Evolutionary conservation across 441 rosid genomes (phyloP).

Genomic region (Omphalea diandra): DNA sequence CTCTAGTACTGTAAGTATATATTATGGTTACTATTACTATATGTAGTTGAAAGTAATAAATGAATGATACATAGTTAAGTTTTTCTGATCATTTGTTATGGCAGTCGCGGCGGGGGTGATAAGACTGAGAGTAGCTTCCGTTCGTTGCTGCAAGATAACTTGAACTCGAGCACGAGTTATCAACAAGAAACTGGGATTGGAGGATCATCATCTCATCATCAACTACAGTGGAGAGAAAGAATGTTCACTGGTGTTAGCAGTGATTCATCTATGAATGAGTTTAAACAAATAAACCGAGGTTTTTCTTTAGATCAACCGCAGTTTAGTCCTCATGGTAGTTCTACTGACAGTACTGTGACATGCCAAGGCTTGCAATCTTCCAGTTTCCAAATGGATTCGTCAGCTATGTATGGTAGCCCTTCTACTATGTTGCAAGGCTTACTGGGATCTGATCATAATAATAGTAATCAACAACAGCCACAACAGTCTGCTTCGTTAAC

Average conservation of each 20-base stretch:
- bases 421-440: slow-evolving; percentile 58
- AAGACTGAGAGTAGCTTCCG: slow-evolving; percentile 70
- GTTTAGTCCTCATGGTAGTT: slow-evolving; percentile 63
- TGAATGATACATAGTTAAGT: no score
- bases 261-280: slow-evolving; percentile 37
- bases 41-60: no score
- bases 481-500: slow-evolving; percentile 38
- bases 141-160: slow-evolving; percentile 71
- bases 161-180: no score
- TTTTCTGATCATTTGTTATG: no score
- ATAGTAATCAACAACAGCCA: slow-evolving; percentile 23
- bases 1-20: slow-evolving; percentile 59
- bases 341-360: slow-evolving; percentile 60
- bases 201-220: no score
- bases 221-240: slow-evolving; percentile 55
- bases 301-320: slow-evolving; percentile 63
- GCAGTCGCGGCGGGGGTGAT: slow-evolving; percentile 62
- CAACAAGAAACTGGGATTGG: no score
- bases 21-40: no score
- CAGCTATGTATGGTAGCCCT: slow-evolving; percentile 51
- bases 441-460: slow-evolving; percentile 32
- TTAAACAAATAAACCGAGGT: slow-evolving; percentile 45
- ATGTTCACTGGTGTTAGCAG: slow-evolving; percentile 22
- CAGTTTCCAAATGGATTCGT: slow-evolving; percentile 57
- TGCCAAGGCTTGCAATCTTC: slow-evolving; percentile 49